These are phyloP conservation scores for Yamadazyma buinensis DNA, from an alignment of 1,139 yeast species.

Conservation along the genomic window DNA sequence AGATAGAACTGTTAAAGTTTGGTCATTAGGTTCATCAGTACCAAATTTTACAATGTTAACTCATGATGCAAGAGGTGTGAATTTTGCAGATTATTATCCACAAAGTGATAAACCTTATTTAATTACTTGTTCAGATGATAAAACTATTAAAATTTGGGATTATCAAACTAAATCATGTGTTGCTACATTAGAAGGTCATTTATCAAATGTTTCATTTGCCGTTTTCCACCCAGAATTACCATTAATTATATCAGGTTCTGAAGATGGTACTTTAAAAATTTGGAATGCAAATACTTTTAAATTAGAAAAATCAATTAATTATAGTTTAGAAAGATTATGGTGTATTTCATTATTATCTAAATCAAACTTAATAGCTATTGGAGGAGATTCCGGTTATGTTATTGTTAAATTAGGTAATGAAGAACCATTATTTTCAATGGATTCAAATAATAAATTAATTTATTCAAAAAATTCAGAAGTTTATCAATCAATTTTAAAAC, in stretches of 20 bases:
- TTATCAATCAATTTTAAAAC: conserved; percentile 76
- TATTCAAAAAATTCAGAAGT: conserved; percentile 93
- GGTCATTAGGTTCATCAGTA: conserved; percentile 88
- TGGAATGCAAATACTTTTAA: conserved; percentile 81
- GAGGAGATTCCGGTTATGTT: conserved; percentile 92
- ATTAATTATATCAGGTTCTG: conserved; percentile 76
- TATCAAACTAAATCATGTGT: conserved; percentile 96
- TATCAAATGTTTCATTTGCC: conserved; percentile 93
- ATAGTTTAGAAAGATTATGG: conserved; percentile 96
- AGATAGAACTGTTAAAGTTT: conserved; percentile 93
- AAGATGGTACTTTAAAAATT: conserved; percentile 74
- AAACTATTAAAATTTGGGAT: conserved; percentile 91
- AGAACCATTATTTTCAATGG: conserved; percentile 93
- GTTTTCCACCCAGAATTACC: conserved; percentile 96
- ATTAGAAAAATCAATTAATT: conserved; percentile 85
- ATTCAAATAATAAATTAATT: conserved; percentile 82
- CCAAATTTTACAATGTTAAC: conserved; percentile 92
- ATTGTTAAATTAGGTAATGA: conserved; percentile 88
- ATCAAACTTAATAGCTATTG: conserved; percentile 81
- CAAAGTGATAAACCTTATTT: conserved; percentile 95
- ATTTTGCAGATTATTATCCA: conserved; percentile 94
- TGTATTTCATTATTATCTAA: conserved; percentile 78
- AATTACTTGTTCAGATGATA: conserved; percentile 90
- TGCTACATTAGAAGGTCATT: conserved; percentile 91
- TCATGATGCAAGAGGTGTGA: conserved; percentile 90